Evolutionary conservation across 1,284 basidiomycete genomes (phyloP).

Genomic region (Cryptococcus sp.): DNA sequence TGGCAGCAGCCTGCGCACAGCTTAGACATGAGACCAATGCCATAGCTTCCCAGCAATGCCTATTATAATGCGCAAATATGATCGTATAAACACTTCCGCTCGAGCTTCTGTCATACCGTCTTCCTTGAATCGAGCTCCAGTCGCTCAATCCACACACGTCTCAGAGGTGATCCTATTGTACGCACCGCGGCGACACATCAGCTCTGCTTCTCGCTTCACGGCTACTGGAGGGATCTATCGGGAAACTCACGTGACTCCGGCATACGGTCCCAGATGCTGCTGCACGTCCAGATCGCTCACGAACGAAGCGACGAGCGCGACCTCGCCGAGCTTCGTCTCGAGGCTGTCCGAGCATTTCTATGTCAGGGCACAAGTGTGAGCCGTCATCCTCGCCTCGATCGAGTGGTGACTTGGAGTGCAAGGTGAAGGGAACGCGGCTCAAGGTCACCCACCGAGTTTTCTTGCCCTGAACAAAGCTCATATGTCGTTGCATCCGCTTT

Average conservation of each 20-base stretch:
- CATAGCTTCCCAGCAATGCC: too few species aligned
- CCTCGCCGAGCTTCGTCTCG: background rate
- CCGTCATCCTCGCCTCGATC: background rate
- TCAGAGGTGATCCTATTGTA: too few species aligned
- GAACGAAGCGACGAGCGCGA: constrained; percentile 9
- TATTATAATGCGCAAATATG: too few species aligned
- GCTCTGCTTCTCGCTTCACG: too few species aligned
- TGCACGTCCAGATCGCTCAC: constrained; percentile 2
- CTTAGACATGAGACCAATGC: too few species aligned
- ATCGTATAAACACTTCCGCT: too few species aligned
- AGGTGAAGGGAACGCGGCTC: background rate
- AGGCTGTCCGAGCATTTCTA: constrained; percentile 12
- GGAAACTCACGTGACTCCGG: constrained; percentile 12
- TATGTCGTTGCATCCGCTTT: constrained; percentile 6
- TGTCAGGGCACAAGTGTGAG: background rate
- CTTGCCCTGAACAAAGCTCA: constrained; percentile 29
- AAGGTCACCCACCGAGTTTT: constrained; percentile 15
- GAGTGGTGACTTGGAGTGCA: background rate
- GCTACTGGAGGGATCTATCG: background rate
- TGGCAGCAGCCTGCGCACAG: too few species aligned
- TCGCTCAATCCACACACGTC: too few species aligned
- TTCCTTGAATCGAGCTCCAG: too few species aligned
- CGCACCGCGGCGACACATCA: too few species aligned
- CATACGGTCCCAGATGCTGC: constrained; percentile 15
- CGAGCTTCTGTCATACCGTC: too few species aligned